Percentiles rank a stretch among this genome's conserved stretches.
Evolutionary conservation across 495 filamentous ascomycete species (phyloP).

Genomic region (Hypomontagnella submonticulosa): DNA sequence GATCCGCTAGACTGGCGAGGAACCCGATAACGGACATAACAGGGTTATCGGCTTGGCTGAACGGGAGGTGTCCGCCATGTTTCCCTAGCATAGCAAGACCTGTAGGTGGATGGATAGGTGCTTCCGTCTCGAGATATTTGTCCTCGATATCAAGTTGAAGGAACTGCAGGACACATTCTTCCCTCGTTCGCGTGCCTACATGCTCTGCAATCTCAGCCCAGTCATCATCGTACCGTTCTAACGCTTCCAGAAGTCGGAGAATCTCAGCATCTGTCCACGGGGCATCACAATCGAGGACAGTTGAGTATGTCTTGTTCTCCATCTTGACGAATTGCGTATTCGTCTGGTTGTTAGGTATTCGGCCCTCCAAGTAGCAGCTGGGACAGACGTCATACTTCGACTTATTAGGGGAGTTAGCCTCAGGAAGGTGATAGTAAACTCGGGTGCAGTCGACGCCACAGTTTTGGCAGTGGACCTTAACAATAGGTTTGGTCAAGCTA

Average conservation of each 20-base stretch:
- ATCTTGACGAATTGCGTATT: constrained; percentile 83
- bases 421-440: constrained; percentile 85
- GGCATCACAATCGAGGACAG: constrained; percentile 79
- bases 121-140: constrained; percentile 83
- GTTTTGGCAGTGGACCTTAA: constrained; percentile 79
- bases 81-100: constrained; percentile 70
- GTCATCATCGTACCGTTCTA: constrained; percentile 93
- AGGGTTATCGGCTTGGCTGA: constrained; percentile 91
- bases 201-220: constrained; percentile 93
- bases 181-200: constrained; percentile 88
- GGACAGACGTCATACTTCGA: constrained; percentile 87
- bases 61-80: constrained; percentile 79
- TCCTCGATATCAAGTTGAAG: constrained; percentile 91
- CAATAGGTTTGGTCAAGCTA: constrained; percentile 66
- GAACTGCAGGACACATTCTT: constrained; percentile 97
- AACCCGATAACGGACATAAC: constrained; percentile 95
- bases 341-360: constrained; percentile 78
- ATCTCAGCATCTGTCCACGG: constrained; percentile 92
- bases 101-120: constrained; percentile 66
- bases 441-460: constrained; percentile 95
- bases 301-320: constrained; percentile 82
- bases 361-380: constrained; percentile 84
- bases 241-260: constrained; percentile 83
- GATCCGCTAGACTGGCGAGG: constrained; percentile 87
- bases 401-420: constrained; percentile 67